Base-by-base conservation (phyloP, 2,329 filamentous ascomycete species). In the Cadophora sp. region DNA sequence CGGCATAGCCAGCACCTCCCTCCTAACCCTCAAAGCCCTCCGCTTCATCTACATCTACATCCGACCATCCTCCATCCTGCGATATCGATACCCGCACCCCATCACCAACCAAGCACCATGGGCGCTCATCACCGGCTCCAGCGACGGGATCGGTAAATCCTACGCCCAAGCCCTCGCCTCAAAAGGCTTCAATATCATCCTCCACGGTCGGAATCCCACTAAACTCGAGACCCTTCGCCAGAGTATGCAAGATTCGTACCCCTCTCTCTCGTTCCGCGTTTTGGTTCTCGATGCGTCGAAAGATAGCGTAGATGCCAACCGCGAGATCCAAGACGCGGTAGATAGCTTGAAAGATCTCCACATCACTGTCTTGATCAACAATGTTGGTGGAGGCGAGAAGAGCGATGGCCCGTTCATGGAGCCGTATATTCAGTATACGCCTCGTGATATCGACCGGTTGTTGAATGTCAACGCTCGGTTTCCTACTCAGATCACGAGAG, bases 311-410 rank as follows among this genome's bases (percentile, higher is more conserved):
- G 56, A 68, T 9, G 72, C 76, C 9, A 68, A 79, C 33, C 60
- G 70, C 1, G 66, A 68, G 14, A 73, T 76, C 62, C 63, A 65
- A 13, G 61, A 58, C 1, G 66, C 73, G 4, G 73, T 81, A 11
- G 69, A 76, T 1, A 78, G 76, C 59, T 73, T 83, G 43, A 75
- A 45, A 30, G 66, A 68, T 24, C 16, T 66, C 0, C 59, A 82
- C 67, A 76, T 89, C 39, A 86, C 82, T 0, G 76, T 88, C 1
- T 76, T 89, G 27, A 75, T 89, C 71, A 88, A 88, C 76, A 88
- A 88, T 73, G 82, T 85, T 0, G 85, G 86, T 22, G 59, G 50
- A 5, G 62, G 51, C 16, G 41, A 33, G 30, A 51, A 59, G 36
- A 50, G 20, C 24, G 30, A 27, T 20, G 65, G 43, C 11, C 36